Percentiles rank a stretch among this genome's conserved stretches.
phyloP scores from a whole-genome alignment of 208 protist species.

The Wallacemonas collosoma region DNA sequence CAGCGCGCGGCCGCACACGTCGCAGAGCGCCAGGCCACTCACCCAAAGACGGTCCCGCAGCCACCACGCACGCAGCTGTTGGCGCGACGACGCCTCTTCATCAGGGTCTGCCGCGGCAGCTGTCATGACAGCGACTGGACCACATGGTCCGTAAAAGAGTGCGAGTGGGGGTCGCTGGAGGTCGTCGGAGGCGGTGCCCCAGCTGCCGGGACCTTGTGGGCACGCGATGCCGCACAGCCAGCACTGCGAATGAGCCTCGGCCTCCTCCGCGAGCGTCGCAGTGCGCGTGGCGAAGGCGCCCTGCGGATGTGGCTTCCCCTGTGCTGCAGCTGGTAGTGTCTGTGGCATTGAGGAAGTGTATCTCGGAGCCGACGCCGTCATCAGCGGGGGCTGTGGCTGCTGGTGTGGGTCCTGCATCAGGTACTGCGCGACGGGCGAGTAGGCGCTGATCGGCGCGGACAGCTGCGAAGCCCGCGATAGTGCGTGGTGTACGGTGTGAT shows the following conservation, averaged over 20 bases:
- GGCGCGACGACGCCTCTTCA: neutral
- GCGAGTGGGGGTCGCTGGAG: neutral
- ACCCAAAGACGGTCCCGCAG: neutral
- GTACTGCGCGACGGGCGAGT: slow-evolving; percentile 13
- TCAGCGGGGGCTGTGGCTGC: no score
- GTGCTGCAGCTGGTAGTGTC: no score
- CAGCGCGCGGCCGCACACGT: slow-evolving; percentile 38
- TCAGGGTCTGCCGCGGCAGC: neutral
- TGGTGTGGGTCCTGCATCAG: neutral
- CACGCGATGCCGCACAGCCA: slow-evolving; percentile 56
- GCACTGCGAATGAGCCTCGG: slow-evolving; percentile 18
- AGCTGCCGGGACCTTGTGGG: slow-evolving; percentile 25
- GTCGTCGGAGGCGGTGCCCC: slow-evolving; percentile 11
- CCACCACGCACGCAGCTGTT: neutral
- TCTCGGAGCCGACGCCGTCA: no score
- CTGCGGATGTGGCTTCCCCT: no score
- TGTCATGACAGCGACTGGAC: no score
- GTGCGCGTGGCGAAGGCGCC: neutral
- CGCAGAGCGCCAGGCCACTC: slow-evolving; percentile 42
- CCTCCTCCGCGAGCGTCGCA: neutral
- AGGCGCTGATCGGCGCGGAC: neutral
- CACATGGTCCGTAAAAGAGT: slow-evolving; percentile 27
- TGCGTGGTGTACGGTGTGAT: no score
- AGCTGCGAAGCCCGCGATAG: neutral
- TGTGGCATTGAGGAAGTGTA: no score